phyloP scores from a whole-genome alignment of 768 basidiomycete genomes.

The Auricularia sp. region DNA sequence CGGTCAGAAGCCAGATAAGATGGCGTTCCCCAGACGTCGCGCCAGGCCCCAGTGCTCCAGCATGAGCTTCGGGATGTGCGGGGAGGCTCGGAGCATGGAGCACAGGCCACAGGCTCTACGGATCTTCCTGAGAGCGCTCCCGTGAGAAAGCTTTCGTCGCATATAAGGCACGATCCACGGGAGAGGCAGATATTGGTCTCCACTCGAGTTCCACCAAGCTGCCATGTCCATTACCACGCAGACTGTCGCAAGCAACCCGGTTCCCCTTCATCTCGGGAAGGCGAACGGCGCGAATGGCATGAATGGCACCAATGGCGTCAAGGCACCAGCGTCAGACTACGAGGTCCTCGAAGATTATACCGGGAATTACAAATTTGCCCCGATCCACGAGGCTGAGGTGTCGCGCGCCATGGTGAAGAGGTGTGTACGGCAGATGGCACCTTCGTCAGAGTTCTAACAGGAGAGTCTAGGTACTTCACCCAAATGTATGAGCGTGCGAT shows the following conservation, averaged over 20 bases:
- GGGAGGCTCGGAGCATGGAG: too few species aligned
- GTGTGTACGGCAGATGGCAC: slow-evolving; percentile 18
- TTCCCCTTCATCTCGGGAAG: neutral
- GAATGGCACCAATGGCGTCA: neutral
- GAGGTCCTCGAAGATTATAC: slow-evolving; percentile 45
- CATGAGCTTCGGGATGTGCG: too few species aligned
- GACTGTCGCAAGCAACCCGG: neutral
- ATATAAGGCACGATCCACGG: too few species aligned
- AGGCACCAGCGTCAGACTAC: slow-evolving; percentile 7
- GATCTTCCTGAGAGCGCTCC: too few species aligned
- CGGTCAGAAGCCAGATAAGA: too few species aligned
- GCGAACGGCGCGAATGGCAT: neutral
- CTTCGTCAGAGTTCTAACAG: neutral
- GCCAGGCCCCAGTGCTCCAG: too few species aligned
- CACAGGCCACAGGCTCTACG: too few species aligned
- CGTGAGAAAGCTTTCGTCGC: too few species aligned
- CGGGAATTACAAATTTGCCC: slow-evolving; percentile 58
- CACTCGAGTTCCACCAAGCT: neutral
- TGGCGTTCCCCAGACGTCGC: too few species aligned
- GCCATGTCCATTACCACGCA: neutral
- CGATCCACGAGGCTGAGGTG: slow-evolving; percentile 59
- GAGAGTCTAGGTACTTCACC: slow-evolving; percentile 48
- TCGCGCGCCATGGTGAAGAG: slow-evolving; percentile 69
- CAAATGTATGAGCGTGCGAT: slow-evolving; percentile 65
- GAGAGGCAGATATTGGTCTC: too few species aligned